Percentiles rank a stretch among this genome's conserved stretches.
phyloP scores from a whole-genome alignment of 2,329 filamentous ascomycete species.

The Fusarium sp. region DNA sequence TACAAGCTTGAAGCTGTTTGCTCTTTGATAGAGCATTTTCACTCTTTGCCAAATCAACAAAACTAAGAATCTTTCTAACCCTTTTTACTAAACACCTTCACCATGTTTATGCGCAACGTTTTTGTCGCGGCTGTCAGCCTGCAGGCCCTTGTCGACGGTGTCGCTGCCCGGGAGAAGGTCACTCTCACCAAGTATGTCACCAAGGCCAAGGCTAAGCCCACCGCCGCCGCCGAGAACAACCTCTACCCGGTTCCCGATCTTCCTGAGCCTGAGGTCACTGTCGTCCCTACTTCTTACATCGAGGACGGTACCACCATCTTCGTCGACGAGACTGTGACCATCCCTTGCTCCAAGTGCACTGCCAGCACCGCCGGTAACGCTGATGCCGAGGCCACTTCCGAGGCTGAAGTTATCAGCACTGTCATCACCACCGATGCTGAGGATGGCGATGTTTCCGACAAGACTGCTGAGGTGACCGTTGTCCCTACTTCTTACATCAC shows the following conservation, averaged over 20 bases:
- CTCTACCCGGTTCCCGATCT: slow-evolving; percentile 13
- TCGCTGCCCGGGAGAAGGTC: slow-evolving; percentile 37
- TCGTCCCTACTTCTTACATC: slow-evolving; percentile 36
- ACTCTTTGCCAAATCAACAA: slow-evolving; percentile 41
- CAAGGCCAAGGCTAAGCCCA: slow-evolving; percentile 23
- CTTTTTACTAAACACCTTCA: slow-evolving; percentile 20
- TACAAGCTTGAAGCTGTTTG: slow-evolving; percentile 29
- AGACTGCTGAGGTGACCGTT: slow-evolving; percentile 30
- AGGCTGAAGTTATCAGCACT: slow-evolving; percentile 18
- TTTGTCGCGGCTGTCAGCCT: slow-evolving; percentile 42
- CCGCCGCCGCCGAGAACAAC: slow-evolving; percentile 16
- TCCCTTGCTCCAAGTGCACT: slow-evolving; percentile 36
- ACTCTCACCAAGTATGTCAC: slow-evolving; percentile 31
- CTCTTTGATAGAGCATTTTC: slow-evolving; percentile 47
- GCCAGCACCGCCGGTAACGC: slow-evolving; percentile 23
- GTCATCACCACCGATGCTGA: slow-evolving; percentile 17
- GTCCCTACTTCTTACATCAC: slow-evolving; percentile 34
- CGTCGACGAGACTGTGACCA: slow-evolving; percentile 34
- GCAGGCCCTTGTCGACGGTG: slow-evolving; percentile 35
- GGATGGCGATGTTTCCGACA: slow-evolving; percentile 8
- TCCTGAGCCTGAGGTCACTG: slow-evolving; percentile 25
- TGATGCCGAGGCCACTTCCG: slow-evolving; percentile 14
- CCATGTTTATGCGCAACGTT: slow-evolving; percentile 42
- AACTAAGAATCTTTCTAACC: slow-evolving; percentile 21
- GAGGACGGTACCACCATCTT: slow-evolving; percentile 37